phyloP scores from a whole-genome alignment of 75 land plant species.

The Selaginella tamariscina region DNA sequence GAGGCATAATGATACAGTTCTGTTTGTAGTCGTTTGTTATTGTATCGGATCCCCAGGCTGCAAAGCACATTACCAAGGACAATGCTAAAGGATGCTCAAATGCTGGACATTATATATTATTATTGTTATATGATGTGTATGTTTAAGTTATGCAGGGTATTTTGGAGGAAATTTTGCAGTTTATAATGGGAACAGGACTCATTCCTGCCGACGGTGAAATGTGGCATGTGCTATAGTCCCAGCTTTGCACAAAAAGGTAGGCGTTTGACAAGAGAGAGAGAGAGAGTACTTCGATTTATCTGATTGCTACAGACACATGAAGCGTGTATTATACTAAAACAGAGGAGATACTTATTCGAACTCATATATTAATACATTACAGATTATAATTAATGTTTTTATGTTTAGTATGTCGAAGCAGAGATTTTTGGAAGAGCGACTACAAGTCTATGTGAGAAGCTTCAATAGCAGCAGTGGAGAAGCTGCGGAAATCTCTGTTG shows the following conservation, averaged over 20 bases:
- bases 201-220: slow-evolving; percentile 96
- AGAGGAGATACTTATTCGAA: no score
- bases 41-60: slow-evolving; percentile 82
- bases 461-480: slow-evolving; percentile 82
- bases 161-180: slow-evolving; percentile 82
- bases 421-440: slow-evolving; percentile 71
- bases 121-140: background rate
- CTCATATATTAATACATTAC: background rate
- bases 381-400: background rate
- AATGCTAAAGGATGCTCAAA: slow-evolving; percentile 78
- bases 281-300: no score
- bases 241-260: slow-evolving; percentile 76
- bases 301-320: no score
- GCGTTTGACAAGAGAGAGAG: no score
- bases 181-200: slow-evolving; percentile 96
- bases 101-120: slow-evolving; percentile 20
- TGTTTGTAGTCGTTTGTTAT: slow-evolving; percentile 64
- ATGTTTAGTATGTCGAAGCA: slow-evolving; percentile 65
- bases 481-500: slow-evolving; percentile 87
- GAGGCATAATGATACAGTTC: no score
- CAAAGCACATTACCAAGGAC: slow-evolving; percentile 72
- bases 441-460: slow-evolving; percentile 63
- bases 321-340: no score
- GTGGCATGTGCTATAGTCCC: slow-evolving; percentile 92
- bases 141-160: slow-evolving; percentile 48